Evolutionary conservation across 306 rosid genomes (phyloP).

Genomic region (Fagus sylvatica): DNA sequence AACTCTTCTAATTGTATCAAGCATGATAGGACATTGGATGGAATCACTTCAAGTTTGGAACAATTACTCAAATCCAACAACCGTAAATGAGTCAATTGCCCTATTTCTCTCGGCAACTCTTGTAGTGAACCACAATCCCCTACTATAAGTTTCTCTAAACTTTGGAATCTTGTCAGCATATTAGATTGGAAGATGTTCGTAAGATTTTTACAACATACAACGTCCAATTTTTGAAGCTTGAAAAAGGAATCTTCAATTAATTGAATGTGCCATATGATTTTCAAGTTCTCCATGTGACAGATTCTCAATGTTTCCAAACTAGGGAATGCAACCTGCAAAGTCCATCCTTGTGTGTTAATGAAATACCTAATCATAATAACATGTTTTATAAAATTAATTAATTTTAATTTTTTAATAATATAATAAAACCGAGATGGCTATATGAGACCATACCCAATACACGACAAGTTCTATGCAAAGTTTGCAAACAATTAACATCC

Average conservation of each 20-base stretch:
- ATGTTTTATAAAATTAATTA: no score
- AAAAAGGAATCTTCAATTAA: not conserved
- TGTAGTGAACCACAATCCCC: not conserved
- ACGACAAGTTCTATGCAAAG: no score
- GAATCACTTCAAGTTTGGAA: no score
- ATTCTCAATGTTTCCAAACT: not conserved
- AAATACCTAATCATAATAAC: not conserved
- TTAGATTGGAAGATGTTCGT: not conserved
- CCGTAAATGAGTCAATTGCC: no score
- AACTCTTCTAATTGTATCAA: no score
- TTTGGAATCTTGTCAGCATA: not conserved
- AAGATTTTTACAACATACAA: not conserved
- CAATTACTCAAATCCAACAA: no score
- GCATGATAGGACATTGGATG: no score
- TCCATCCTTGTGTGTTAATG: no score
- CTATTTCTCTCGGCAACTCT: not conserved
- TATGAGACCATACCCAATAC: no score
- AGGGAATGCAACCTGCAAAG: slow-evolving; percentile 4
- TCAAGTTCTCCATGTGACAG: not conserved
- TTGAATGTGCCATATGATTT: slow-evolving; percentile 6
- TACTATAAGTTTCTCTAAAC: not conserved
- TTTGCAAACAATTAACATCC: no score
- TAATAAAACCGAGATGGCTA: no score
- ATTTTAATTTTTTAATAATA: no score
- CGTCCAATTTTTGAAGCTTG: not conserved